Evolutionary conservation across 192 early-diverging fungal species (phyloP).

Genomic region (Backusella psychrophila): DNA sequence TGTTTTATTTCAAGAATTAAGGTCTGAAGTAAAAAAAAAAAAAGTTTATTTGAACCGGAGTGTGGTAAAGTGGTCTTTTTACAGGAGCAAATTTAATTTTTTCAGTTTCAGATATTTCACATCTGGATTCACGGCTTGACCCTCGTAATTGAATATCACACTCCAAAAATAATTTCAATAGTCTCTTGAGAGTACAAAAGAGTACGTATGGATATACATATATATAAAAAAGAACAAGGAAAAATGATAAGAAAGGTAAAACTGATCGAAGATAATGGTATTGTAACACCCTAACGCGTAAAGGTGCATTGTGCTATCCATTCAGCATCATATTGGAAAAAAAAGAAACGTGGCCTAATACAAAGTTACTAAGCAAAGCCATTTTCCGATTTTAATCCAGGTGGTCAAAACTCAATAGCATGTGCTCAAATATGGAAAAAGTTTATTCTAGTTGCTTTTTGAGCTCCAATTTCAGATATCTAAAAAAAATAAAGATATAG

Average conservation of each 20-base stretch:
- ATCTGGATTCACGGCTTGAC: background rate
- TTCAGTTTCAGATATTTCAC: background rate
- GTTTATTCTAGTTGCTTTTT: background rate
- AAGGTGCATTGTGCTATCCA: background rate
- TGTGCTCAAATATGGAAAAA: background rate
- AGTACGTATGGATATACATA: background rate
- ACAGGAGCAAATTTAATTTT: background rate
- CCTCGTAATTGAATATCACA: background rate
- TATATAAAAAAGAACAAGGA: background rate
- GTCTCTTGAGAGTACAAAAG: background rate
- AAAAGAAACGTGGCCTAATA: background rate
- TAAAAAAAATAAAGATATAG: background rate
- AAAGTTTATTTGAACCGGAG: slow-evolving; percentile 3
- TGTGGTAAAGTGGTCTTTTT: background rate
- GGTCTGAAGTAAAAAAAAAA: background rate
- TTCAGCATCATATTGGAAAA: background rate
- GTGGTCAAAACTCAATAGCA: slow-evolving; percentile 1
- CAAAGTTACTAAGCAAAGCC: background rate
- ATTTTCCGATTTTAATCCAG: background rate
- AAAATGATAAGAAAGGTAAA: background rate
- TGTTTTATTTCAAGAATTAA: background rate
- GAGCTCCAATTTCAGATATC: background rate
- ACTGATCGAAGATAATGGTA: background rate
- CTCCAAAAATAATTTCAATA: background rate
- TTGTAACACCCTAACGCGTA: background rate